phyloP scores from a whole-genome alignment of 2,329 filamentous ascomycete species.

The Fusarium zealandicum region DNA sequence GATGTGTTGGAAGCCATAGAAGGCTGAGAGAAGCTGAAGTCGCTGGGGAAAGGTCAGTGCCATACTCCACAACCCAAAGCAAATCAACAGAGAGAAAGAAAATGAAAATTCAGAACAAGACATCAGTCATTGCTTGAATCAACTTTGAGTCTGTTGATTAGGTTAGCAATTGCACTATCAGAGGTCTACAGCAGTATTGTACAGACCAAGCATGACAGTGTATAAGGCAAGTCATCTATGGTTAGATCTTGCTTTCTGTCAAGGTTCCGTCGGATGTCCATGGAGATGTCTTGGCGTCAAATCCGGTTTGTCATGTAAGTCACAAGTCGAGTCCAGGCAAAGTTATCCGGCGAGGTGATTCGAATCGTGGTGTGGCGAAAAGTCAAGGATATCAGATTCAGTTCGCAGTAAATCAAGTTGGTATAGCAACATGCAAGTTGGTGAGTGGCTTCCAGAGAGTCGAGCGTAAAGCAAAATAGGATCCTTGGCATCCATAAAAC shows the following conservation, averaged over 20 bases:
- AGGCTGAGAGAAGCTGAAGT: conserved; percentile 63
- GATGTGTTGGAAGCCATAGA: conserved; percentile 57
- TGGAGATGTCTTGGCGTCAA: neutral
- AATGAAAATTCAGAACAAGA: conserved; percentile 38
- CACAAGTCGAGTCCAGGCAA: conserved; percentile 22
- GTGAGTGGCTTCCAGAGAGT: conserved; percentile 6
- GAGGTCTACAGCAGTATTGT: conserved; percentile 28
- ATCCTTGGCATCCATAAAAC: conserved; percentile 24
- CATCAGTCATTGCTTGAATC: conserved; percentile 50
- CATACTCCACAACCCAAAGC: conserved; percentile 55
- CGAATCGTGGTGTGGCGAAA: neutral
- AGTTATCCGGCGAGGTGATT: conserved; percentile 5
- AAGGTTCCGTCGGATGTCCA: conserved; percentile 21
- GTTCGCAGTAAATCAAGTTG: conserved; percentile 33
- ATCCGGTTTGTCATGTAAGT: conserved; percentile 22
- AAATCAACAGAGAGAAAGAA: conserved; percentile 44
- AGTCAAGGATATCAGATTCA: conserved; percentile 11
- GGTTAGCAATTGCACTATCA: conserved; percentile 36
- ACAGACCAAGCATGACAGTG: conserved; percentile 42
- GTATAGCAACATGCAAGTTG: conserved; percentile 31
- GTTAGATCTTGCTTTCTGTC: conserved; percentile 34
- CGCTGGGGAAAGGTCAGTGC: conserved; percentile 64
- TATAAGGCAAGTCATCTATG: neutral
- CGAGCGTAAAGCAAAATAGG: conserved; percentile 19
- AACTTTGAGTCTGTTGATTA: conserved; percentile 62